phyloP scores from a whole-genome alignment of 2,329 filamentous ascomycete species.

The Beauveria bassiana region DNA sequence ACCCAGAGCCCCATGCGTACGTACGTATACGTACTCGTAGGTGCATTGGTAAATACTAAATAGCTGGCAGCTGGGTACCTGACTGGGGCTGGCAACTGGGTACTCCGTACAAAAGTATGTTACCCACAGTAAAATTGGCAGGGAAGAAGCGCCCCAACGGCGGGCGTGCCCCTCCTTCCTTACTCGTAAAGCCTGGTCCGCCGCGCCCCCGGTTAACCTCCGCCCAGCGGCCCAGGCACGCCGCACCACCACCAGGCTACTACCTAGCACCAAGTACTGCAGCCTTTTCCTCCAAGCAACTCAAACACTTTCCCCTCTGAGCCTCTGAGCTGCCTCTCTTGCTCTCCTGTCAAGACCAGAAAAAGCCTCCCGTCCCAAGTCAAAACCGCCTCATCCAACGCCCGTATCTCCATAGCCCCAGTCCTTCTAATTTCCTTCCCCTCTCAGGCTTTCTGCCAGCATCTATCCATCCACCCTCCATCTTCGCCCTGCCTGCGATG shows the following conservation, averaged over 20 bases:
- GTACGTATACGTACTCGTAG: background rate
- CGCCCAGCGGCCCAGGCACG: background rate
- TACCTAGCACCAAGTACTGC: background rate
- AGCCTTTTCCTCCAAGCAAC: background rate
- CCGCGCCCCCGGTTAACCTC: background rate
- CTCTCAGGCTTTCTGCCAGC: background rate
- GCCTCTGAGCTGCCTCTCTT: background rate
- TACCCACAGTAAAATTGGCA: background rate
- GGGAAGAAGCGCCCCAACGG: conserved; percentile 5
- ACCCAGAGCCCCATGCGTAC: background rate
- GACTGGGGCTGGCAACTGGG: background rate
- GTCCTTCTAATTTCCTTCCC: conserved; percentile 8
- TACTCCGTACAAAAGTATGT: too few relatives aligned
- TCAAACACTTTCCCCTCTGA: too few relatives aligned
- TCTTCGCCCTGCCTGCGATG: background rate
- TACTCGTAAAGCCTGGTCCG: conserved; percentile 2
- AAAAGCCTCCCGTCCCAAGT: too few relatives aligned
- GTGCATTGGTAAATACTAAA: background rate
- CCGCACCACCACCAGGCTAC: background rate
- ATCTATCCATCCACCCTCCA: background rate
- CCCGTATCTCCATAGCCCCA: conserved; percentile 8
- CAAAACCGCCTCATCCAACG: conserved; percentile 4
- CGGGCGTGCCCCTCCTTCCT: conserved; percentile 8
- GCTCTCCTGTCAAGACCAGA: background rate
- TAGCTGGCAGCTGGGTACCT: background rate